These are phyloP conservation scores for Zasmidium cellare DNA, from an alignment of 2,329 filamentous ascomycete species.

Conservation along the genomic window DNA sequence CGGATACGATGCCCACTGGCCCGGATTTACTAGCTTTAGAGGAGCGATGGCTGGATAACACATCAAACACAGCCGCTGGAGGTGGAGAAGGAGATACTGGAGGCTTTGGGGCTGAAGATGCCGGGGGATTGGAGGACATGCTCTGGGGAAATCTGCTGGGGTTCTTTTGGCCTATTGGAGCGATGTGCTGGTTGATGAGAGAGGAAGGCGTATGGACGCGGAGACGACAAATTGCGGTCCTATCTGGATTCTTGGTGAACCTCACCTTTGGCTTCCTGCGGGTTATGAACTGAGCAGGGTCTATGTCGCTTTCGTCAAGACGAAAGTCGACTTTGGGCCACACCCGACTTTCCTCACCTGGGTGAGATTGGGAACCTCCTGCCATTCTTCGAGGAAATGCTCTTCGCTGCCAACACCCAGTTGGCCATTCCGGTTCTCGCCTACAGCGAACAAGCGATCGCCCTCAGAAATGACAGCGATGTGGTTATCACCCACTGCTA, in stretches of 20 bases:
- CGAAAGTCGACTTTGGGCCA: conserved; percentile 27
- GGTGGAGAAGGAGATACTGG: conserved; percentile 41
- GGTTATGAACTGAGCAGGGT: conserved; percentile 45
- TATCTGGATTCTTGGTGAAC: conserved; percentile 80
- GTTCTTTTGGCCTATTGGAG: conserved; percentile 92
- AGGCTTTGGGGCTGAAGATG: conserved; percentile 55
- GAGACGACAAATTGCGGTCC: conserved; percentile 81
- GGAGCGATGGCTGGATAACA: conserved; percentile 83
- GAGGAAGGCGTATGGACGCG: conserved; percentile 86
- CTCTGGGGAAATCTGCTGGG: conserved; percentile 86
- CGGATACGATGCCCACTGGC: conserved; percentile 83
- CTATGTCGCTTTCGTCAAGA: conserved; percentile 1
- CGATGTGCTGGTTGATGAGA: conserved; percentile 78
- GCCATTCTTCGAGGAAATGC: conserved; percentile 29
- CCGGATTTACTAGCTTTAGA: conserved; percentile 75
- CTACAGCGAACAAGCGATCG: conserved; percentile 56
- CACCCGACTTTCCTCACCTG: conserved; percentile 21
- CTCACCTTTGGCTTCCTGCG: conserved; percentile 71
- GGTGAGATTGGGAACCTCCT: conserved; percentile 13
- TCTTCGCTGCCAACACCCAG: conserved; percentile 45
- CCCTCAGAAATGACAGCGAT: conserved; percentile 56
- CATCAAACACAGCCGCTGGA: conserved; percentile 32
- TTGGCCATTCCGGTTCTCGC: conserved; percentile 60
- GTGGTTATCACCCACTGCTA: conserved; percentile 61
- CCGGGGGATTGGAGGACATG: conserved; percentile 76